Conservation (phyloP, 2,329 filamentous ascomycete genomes). For the Calonectria montana region DNA sequence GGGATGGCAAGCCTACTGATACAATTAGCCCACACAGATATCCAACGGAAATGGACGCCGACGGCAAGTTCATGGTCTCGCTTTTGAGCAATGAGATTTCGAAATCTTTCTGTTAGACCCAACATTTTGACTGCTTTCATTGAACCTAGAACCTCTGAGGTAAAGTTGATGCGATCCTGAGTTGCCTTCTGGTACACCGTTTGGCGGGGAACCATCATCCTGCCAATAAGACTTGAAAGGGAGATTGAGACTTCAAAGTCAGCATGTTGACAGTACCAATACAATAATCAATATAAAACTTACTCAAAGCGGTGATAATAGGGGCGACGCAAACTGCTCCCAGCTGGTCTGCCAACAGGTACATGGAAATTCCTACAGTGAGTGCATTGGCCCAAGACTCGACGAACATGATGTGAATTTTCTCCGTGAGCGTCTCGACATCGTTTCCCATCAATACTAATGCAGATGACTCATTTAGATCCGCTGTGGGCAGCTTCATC, state of each 20-base stretch:
- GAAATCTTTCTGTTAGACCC: conserved; percentile 43
- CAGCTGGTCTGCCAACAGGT: conserved; percentile 45
- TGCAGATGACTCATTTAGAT: conserved; percentile 44
- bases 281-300: conserved; percentile 2
- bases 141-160: conserved; percentile 45
- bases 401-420: conserved; percentile 41
- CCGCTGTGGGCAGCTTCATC: conserved; percentile 40
- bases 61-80: conserved; percentile 41
- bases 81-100: conserved; percentile 37
- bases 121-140: conserved; percentile 51
- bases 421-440: conserved; percentile 44
- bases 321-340: conserved; percentile 48
- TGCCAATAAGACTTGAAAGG: conserved; percentile 38
- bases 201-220: conserved; percentile 43
- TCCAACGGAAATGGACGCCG: conserved; percentile 39
- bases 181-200: conserved; percentile 47
- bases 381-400: conserved; percentile 47
- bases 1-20: conserved; percentile 36
- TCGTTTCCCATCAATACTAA: conserved; percentile 48
- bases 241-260: conserved; percentile 34
- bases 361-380: conserved; percentile 46
- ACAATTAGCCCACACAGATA: conserved; percentile 43
- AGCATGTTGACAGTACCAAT: background rate
- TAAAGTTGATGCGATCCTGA: conserved; percentile 48
- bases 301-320: conserved; percentile 46